A percentile compares a stretch with the other conserved stretches of the same genome.
Evolutionary conservation across 768 basidiomycete species (phyloP).

Genomic region (Termitomyces sp.): DNA sequence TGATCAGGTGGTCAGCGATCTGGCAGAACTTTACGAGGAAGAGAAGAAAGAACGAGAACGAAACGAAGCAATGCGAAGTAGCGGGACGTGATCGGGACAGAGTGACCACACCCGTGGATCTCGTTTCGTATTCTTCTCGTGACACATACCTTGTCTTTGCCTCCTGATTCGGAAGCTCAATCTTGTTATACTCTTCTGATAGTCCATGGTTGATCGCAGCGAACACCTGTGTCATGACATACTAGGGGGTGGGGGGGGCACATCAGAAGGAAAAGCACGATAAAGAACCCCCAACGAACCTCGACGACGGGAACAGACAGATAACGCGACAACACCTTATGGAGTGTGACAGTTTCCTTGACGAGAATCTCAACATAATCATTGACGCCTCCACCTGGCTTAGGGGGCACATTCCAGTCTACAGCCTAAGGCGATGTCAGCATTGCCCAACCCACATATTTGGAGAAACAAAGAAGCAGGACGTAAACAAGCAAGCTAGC

Average conservation of each 20-base stretch:
- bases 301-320: slow-evolving; percentile 76
- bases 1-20: slow-evolving; percentile 5
- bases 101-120: background rate
- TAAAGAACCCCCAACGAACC: slow-evolving; percentile 41
- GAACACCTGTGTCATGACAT: slow-evolving; percentile 94
- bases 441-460: background rate
- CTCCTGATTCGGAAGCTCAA: slow-evolving; percentile 79
- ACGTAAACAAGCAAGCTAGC: too few relatives aligned
- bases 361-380: slow-evolving; percentile 92
- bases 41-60: background rate
- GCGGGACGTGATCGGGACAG: background rate
- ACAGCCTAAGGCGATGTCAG: slow-evolving; percentile 47
- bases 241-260: slow-evolving; percentile 37
- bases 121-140: background rate
- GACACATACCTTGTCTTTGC: slow-evolving; percentile 78
- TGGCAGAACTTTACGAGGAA: slow-evolving; percentile 3
- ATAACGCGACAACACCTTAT: slow-evolving; percentile 94
- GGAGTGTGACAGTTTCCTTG: slow-evolving; percentile 92
- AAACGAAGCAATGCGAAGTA: background rate
- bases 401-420: slow-evolving; percentile 66
- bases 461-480: background rate
- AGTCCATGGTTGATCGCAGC: slow-evolving; percentile 90
- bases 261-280: slow-evolving; percentile 4
- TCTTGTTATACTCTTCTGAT: slow-evolving; percentile 78
- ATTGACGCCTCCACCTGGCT: slow-evolving; percentile 62